These are phyloP conservation scores for Cornus suecica DNA, from an alignment of 148 eudicot genomes.

Conservation along the genomic window DNA sequence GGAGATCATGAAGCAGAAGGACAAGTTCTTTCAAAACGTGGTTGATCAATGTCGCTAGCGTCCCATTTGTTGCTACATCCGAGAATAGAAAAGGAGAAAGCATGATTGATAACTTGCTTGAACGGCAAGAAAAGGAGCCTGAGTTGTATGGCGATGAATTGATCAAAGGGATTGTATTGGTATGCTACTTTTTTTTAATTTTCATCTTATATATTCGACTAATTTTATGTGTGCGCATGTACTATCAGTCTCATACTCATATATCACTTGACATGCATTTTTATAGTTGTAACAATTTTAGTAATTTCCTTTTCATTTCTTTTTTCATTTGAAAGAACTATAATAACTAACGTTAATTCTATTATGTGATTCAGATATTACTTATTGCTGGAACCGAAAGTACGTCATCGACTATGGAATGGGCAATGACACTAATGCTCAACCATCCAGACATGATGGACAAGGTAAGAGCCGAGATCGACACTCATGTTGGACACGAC, in stretches of 20 bases:
- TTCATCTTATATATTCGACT: too few species aligned
- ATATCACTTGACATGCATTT: too few species aligned
- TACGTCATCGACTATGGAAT: conserved; percentile 24
- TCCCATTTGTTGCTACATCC: not conserved
- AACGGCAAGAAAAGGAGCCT: conserved; percentile 7
- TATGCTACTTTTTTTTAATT: not conserved
- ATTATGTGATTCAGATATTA: conserved; percentile 10
- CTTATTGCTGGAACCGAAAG: conserved; percentile 23
- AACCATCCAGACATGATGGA: conserved; percentile 18
- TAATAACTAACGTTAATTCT: too few species aligned
- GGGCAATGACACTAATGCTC: conserved; percentile 30
- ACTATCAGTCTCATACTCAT: too few species aligned
- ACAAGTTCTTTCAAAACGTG: conserved; percentile 2
- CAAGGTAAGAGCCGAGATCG: conserved; percentile 22
- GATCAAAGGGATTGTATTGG: conserved; percentile 19
- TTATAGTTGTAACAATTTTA: too few species aligned
- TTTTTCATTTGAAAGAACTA: too few species aligned
- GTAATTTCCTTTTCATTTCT: too few species aligned
- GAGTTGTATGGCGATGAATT: conserved; percentile 17
- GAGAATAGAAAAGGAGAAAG: not conserved
- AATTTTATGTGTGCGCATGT: too few species aligned
- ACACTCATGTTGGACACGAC: conserved; percentile 9
- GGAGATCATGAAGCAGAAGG: conserved; percentile 10
- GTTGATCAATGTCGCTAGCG: not conserved
- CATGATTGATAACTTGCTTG: conserved; percentile 20